Evolutionary conservation across 2,329 filamentous ascomycete genomes (phyloP).

Genomic region (Fusarium sp.): DNA sequence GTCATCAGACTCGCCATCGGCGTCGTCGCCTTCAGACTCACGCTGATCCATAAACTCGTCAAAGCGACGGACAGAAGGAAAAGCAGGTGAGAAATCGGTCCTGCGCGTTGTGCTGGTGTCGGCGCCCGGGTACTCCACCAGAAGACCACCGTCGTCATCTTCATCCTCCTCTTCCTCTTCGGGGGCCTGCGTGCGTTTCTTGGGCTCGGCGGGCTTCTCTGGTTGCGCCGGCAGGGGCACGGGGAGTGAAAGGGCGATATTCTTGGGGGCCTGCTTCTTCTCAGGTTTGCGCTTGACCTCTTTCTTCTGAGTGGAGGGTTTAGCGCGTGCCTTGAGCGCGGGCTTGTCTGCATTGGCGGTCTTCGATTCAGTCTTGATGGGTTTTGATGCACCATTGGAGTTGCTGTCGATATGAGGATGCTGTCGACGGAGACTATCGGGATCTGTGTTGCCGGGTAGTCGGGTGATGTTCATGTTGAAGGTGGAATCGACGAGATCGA

Average conservation of each 20-base stretch:
- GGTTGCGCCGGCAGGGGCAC: slow-evolving; percentile 45
- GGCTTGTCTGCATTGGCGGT: slow-evolving; percentile 40
- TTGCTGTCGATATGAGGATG: slow-evolving; percentile 72
- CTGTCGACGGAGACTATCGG: slow-evolving; percentile 72
- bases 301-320: slow-evolving; percentile 47
- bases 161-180: slow-evolving; percentile 67
- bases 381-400: slow-evolving; percentile 32
- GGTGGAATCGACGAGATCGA: slow-evolving; percentile 84
- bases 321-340: slow-evolving; percentile 43
- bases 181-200: slow-evolving; percentile 50
- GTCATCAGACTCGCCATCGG: slow-evolving; percentile 61
- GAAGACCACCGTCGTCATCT: slow-evolving; percentile 68
- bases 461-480: slow-evolving; percentile 88
- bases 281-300: slow-evolving; percentile 51
- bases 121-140: slow-evolving; percentile 71
- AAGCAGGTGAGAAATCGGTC: slow-evolving; percentile 63
- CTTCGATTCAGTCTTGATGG: slow-evolving; percentile 28
- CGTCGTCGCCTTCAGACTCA: slow-evolving; percentile 61
- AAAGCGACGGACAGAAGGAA: slow-evolving; percentile 63
- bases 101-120: slow-evolving; percentile 53
- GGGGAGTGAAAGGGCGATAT: slow-evolving; percentile 54
- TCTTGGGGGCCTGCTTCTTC: slow-evolving; percentile 53
- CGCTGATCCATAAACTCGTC: slow-evolving; percentile 65
- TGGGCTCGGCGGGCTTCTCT: slow-evolving; percentile 42
- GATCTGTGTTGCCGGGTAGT: slow-evolving; percentile 74